These are phyloP conservation scores for Mortierella polycephala DNA, from an alignment of 371 early-diverging fungal genomes.

Conservation along the genomic window DNA sequence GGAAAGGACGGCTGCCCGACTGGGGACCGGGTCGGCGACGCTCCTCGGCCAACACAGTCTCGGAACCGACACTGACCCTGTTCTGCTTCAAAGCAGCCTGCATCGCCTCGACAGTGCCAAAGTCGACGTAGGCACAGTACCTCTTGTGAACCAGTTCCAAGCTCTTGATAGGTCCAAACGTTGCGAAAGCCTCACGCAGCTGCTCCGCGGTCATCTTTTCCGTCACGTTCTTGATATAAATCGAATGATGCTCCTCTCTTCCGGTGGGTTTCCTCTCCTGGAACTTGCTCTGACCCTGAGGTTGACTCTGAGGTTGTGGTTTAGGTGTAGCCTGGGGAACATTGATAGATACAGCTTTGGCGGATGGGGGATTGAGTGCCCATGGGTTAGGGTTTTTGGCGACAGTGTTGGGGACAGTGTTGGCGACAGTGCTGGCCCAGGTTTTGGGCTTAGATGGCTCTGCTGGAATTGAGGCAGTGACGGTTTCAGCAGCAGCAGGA, in stretches of 20 bases:
- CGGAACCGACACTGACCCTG: slow-evolving; percentile 57
- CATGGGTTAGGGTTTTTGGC: slow-evolving; percentile 54
- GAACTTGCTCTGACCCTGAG: slow-evolving; percentile 35
- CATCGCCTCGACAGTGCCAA: slow-evolving; percentile 57
- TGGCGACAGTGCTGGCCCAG: slow-evolving; percentile 64
- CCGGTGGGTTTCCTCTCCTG: slow-evolving; percentile 33
- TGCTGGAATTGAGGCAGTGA: slow-evolving; percentile 15
- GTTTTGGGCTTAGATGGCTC: slow-evolving; percentile 57
- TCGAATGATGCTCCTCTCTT: slow-evolving; percentile 30
- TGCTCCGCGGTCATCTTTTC: slow-evolving; percentile 53
- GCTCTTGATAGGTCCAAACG: slow-evolving; percentile 58
- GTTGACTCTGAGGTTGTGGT: slow-evolving; percentile 15
- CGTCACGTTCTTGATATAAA: slow-evolving; percentile 42
- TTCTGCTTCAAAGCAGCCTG: slow-evolving; percentile 60
- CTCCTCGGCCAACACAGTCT: slow-evolving; percentile 59
- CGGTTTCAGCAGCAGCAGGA: slow-evolving; percentile 3
- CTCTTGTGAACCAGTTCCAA: slow-evolving; percentile 58
- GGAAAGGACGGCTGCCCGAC: slow-evolving; percentile 7
- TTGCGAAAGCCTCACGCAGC: slow-evolving; percentile 55
- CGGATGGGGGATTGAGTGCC: slow-evolving; percentile 55
- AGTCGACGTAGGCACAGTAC: slow-evolving; percentile 71
- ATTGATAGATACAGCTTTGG: slow-evolving; percentile 50
- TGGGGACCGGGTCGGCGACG: slow-evolving; percentile 54
- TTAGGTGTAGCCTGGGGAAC: slow-evolving; percentile 34
- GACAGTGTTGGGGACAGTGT: no score